Conservation (phyloP, 2,329 filamentous ascomycete genomes). For the Arthrinium phaeospermum region DNA sequence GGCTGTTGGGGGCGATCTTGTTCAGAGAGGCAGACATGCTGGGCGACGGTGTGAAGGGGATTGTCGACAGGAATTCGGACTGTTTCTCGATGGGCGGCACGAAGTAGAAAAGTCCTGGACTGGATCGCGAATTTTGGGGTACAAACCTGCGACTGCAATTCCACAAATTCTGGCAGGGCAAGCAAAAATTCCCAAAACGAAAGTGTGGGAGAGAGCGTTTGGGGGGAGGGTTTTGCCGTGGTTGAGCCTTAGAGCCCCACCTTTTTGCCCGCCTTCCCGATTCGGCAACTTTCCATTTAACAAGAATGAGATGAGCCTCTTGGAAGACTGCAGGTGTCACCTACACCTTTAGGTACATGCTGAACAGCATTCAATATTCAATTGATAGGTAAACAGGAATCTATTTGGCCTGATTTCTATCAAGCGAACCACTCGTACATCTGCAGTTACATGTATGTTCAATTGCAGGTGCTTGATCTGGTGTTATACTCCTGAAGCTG, state of each 20-base stretch:
- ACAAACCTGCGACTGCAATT: not conserved
- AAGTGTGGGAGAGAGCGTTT: slow-evolving; percentile 1
- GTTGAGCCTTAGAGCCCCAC: not conserved
- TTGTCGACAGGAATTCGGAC: slow-evolving; percentile 22
- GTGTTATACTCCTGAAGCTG: not conserved
- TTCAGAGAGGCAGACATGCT: slow-evolving; percentile 79
- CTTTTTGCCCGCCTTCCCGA: not conserved
- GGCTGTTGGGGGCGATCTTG: slow-evolving; percentile 98
- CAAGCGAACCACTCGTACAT: not conserved
- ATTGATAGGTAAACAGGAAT: too few species aligned
- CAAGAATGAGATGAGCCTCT: not conserved
- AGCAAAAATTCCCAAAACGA: slow-evolving; percentile 7
- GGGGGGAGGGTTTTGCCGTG: not conserved
- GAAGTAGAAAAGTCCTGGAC: slow-evolving; percentile 24
- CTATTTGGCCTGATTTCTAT: not conserved
- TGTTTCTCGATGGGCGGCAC: slow-evolving; percentile 25
- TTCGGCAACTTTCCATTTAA: not conserved
- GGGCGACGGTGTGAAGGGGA: slow-evolving; percentile 44
- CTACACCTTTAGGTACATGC: not conserved
- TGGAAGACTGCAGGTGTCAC: not conserved
- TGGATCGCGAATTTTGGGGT: slow-evolving; percentile 6
- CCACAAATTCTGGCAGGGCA: slow-evolving; percentile 12
- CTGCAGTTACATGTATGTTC: not conserved
- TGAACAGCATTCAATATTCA: not conserved
- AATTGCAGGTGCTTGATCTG: not conserved